These are phyloP conservation scores for Lecanicillium sp. DNA, from an alignment of 2,329 filamentous ascomycete genomes.

Conservation along the genomic window DNA sequence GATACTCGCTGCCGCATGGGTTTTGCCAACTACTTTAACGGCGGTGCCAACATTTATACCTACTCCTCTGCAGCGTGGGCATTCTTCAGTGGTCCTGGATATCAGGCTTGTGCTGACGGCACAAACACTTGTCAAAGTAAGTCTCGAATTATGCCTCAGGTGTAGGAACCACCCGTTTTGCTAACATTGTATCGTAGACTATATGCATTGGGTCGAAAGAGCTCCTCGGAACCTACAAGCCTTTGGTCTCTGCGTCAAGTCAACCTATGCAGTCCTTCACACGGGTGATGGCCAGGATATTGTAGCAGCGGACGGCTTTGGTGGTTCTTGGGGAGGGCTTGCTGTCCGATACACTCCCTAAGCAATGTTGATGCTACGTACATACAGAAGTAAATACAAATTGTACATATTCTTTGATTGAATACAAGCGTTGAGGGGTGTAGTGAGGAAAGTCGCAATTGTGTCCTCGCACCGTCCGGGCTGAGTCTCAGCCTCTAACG, in stretches of 20 bases:
- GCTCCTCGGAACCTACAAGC: slow-evolving; percentile 29
- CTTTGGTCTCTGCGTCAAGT: slow-evolving; percentile 33
- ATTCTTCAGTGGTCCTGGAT: slow-evolving; percentile 32
- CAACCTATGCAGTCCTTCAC: slow-evolving; percentile 22
- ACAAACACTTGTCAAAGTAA: slow-evolving; percentile 24
- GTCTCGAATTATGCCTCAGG: slow-evolving; percentile 4
- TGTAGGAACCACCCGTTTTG: background rate
- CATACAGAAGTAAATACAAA: background rate
- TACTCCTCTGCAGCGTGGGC: slow-evolving; percentile 34
- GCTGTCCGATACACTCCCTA: slow-evolving; percentile 27
- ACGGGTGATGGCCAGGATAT: slow-evolving; percentile 26
- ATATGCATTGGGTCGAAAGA: slow-evolving; percentile 30
- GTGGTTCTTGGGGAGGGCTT: slow-evolving; percentile 28
- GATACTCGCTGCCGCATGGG: slow-evolving; percentile 33
- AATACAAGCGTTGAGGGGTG: background rate
- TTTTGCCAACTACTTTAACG: slow-evolving; percentile 30
- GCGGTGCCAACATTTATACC: slow-evolving; percentile 29
- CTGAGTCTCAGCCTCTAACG: too few relatives aligned
- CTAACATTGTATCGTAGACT: slow-evolving; percentile 14
- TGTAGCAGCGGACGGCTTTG: slow-evolving; percentile 21
- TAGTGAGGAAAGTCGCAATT: too few relatives aligned
- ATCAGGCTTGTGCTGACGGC: slow-evolving; percentile 22
- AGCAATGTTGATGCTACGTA: slow-evolving; percentile 1
- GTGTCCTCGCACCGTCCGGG: too few relatives aligned
- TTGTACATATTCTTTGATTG: background rate